These are phyloP conservation scores for Xylariomycetidae sp. DNA, from an alignment of 2,329 filamentous ascomycete genomes.

Conservation along the genomic window DNA sequence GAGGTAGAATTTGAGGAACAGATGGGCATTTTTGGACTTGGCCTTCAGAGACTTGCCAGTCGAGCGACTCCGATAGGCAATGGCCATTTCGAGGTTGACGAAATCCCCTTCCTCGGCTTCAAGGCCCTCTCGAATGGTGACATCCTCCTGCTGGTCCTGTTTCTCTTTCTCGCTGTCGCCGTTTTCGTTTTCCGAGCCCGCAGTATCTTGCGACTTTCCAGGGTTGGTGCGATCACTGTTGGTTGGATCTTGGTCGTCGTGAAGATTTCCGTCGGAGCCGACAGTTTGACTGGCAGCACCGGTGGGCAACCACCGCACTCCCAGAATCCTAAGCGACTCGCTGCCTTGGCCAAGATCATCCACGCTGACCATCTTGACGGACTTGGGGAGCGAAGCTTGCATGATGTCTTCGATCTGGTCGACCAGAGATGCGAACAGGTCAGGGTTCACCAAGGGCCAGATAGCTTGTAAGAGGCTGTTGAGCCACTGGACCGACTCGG, in stretches of 20 bases:
- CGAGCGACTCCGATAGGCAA: constrained; percentile 63
- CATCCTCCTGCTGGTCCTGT: constrained; percentile 32
- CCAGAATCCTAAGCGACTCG: constrained; percentile 63
- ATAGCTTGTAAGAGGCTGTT: constrained; percentile 62
- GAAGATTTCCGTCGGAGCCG: constrained; percentile 51
- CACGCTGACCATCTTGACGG: constrained; percentile 68
- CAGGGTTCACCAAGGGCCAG: constrained; percentile 71
- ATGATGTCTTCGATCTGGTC: constrained; percentile 75
- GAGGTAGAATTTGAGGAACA: constrained; percentile 67
- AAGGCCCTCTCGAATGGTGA: constrained; percentile 51
- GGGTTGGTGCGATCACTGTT: constrained; percentile 45
- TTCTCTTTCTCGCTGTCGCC: constrained; percentile 26
- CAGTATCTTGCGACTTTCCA: constrained; percentile 24
- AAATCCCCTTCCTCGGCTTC: constrained; percentile 74
- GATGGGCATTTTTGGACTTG: constrained; percentile 66
- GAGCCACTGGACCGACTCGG: constrained; percentile 66
- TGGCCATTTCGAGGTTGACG: constrained; percentile 68
- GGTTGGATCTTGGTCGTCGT: constrained; percentile 30
- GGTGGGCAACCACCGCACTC: constrained; percentile 65
- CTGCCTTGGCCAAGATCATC: constrained; percentile 72
- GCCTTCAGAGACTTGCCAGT: constrained; percentile 52
- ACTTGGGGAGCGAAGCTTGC: constrained; percentile 65
- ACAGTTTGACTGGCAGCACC: constrained; percentile 61
- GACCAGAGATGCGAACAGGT: constrained; percentile 61
- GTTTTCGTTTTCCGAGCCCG: constrained; percentile 23